These are phyloP conservation scores for Stachybotrys chartarum DNA, from an alignment of 2,329 filamentous ascomycete species.

Conservation along the genomic window DNA sequence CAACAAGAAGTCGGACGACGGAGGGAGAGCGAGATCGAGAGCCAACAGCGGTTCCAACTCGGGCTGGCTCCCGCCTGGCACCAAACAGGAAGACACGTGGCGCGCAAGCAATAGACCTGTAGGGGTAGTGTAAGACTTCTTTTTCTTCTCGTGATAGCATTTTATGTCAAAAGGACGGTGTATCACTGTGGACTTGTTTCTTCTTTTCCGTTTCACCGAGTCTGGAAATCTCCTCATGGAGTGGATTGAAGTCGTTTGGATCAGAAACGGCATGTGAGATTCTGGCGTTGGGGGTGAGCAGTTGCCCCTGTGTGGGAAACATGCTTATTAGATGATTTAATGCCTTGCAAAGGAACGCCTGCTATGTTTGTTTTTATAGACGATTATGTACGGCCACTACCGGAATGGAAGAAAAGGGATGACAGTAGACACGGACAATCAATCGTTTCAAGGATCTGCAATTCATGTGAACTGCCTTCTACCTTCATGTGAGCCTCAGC, in stretches of 20 bases:
- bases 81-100: slow-evolving; percentile 85
- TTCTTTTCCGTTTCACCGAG: not conserved
- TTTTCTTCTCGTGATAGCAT: not conserved
- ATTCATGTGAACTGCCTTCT: not conserved
- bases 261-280: not conserved
- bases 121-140: not conserved
- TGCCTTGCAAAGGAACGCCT: not conserved
- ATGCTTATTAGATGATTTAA: not conserved
- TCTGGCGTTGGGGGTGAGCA: not conserved
- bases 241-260: not conserved
- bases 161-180: too few species aligned
- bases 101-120: slow-evolving; percentile 25
- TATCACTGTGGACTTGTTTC: too few species aligned
- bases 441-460: not conserved
- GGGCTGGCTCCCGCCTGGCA: slow-evolving; percentile 70
- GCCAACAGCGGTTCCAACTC: slow-evolving; percentile 34
- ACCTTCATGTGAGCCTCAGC: not conserved
- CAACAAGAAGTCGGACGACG: slow-evolving; percentile 51
- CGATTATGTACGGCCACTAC: not conserved
- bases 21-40: slow-evolving; percentile 27
- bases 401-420: not conserved
- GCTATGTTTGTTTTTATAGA: not conserved
- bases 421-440: not conserved
- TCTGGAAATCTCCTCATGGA: not conserved
- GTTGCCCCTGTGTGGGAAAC: not conserved